Conservation (phyloP, 164 flowering plant species). For the Vitis labrusca region DNA sequence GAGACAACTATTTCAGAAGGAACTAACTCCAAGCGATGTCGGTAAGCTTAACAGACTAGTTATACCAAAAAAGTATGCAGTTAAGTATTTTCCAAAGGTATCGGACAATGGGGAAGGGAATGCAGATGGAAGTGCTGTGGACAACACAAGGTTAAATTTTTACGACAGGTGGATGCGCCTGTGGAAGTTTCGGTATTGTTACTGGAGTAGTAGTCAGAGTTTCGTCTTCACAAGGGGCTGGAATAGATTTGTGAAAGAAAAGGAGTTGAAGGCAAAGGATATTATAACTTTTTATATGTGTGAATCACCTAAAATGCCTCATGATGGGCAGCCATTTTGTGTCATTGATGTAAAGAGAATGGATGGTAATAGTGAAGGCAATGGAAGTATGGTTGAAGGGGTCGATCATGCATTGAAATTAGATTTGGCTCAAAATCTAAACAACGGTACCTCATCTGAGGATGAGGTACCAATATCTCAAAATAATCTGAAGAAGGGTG, state of each 20-base stretch:
- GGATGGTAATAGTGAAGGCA: neutral
- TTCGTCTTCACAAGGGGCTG: constrained; percentile 55
- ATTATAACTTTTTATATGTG: constrained; percentile 29
- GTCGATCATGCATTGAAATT: neutral
- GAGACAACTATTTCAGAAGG: constrained; percentile 39
- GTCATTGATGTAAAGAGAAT: constrained; percentile 21
- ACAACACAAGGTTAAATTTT: constrained; percentile 26
- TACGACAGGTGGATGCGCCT: constrained; percentile 30
- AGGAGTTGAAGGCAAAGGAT: constrained; percentile 31
- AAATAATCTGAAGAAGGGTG: constrained; percentile 3
- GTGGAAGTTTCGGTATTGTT: constrained; percentile 49
- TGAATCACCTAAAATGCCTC: neutral
- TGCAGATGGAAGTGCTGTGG: neutral
- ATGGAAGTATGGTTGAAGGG: neutral
- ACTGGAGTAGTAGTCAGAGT: constrained; percentile 59
- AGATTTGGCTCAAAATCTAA: neutral
- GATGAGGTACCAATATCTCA: neutral
- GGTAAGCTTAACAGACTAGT: constrained; percentile 47
- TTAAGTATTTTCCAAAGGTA: constrained; percentile 33
- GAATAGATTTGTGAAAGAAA: constrained; percentile 48
- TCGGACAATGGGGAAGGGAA: neutral
- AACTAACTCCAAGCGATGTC: constrained; percentile 47
- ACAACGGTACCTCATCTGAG: neutral
- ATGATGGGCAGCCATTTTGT: constrained; percentile 4
- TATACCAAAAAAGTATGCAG: constrained; percentile 37